Percentiles rank a stretch among this genome's conserved stretches.
phyloP scores from a whole-genome alignment of 1,284 basidiomycete species.

The Neonothopanus nambi region DNA sequence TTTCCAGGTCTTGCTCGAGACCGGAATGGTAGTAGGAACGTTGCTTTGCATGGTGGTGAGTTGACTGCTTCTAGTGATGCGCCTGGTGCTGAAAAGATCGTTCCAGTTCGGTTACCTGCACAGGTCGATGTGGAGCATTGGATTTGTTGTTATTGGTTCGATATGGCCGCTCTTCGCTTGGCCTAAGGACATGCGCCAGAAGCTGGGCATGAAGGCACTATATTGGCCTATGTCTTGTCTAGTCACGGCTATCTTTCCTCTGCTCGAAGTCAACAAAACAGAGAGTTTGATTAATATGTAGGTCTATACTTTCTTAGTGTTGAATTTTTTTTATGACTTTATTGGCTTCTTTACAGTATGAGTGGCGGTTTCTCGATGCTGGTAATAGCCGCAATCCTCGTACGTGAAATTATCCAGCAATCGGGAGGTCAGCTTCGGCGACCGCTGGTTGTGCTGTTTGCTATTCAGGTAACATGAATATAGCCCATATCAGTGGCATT shows the following conservation, averaged over 20 bases:
- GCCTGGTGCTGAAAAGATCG: conserved; percentile 4
- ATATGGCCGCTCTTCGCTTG: conserved; percentile 66
- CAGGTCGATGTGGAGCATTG: conserved; percentile 72
- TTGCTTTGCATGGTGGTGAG: conserved; percentile 77
- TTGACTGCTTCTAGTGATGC: neutral
- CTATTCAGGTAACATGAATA: conserved; percentile 37
- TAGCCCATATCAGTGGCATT: neutral
- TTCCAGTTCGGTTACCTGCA: conserved; percentile 66
- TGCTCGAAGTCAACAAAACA: conserved; percentile 72
- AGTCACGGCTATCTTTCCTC: conserved; percentile 65
- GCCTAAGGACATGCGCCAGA: conserved; percentile 34
- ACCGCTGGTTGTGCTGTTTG: neutral
- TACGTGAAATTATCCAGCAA: conserved; percentile 1
- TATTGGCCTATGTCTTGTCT: conserved; percentile 60
- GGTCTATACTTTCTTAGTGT: conserved; percentile 24
- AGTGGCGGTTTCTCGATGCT: conserved; percentile 31
- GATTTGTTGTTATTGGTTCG: conserved; percentile 65
- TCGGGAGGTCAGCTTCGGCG: neutral
- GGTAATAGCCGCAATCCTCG: conserved; percentile 13
- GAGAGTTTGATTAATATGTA: conserved; percentile 68
- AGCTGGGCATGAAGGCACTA: conserved; percentile 30
- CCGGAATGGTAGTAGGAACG: conserved; percentile 40
- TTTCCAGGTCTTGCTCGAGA: conserved; percentile 26
- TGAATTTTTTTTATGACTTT: neutral
- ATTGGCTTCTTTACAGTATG: conserved; percentile 28